Percentiles rank a stretch among this genome's conserved stretches.
Conservation (phyloP, 176 grass and related monocot species). For the Eragrostis nindensis region DNA sequence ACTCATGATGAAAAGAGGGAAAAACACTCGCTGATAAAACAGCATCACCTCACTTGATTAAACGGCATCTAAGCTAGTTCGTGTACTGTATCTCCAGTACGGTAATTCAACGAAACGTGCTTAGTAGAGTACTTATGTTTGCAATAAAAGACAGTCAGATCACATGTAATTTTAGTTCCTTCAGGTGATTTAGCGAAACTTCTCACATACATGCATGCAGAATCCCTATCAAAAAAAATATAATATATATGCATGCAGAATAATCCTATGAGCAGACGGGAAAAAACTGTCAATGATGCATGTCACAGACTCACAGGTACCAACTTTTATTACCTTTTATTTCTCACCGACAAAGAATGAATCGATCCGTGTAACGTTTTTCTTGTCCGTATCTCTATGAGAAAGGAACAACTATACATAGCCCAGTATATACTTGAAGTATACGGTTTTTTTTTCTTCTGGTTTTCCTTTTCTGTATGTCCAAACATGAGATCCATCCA, state of each 20-base stretch:
- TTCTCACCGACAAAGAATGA: slow-evolving; percentile 5
- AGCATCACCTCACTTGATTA: no score
- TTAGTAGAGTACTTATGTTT: no score
- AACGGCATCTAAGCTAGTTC: no score
- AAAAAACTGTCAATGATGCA: background rate
- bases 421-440: slow-evolving; percentile 4
- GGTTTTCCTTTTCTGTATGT: background rate
- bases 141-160: no score
- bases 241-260: no score
- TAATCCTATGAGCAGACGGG: background rate
- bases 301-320: background rate
- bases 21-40: no score
- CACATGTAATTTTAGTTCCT: no score
- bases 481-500: slow-evolving; percentile 5
- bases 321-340: background rate
- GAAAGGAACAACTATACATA: slow-evolving; percentile 22
- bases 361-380: background rate
- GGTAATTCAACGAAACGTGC: no score
- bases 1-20: no score
- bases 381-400: background rate
- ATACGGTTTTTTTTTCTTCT: background rate
- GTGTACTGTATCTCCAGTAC: no score
- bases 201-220: background rate
- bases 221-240: no score
- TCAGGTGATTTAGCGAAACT: no score